Evolutionary conservation across 257 asterid genomes (phyloP).

Genomic region (Ilex asprella): DNA sequence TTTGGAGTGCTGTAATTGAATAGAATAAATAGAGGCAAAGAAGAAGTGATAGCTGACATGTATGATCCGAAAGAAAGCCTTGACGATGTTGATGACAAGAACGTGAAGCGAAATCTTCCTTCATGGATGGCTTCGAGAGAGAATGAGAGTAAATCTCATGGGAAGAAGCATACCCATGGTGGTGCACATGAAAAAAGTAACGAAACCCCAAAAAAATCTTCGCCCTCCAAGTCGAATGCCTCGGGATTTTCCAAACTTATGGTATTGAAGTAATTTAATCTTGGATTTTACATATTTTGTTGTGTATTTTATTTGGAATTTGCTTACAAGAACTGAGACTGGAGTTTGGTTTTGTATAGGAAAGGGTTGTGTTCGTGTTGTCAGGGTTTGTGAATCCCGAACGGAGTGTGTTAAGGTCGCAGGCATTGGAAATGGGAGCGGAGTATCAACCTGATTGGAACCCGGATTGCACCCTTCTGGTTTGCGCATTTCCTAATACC

Average conservation of each 20-base stretch:
- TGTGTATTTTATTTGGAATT: neutral
- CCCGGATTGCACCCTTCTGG: slow-evolving; percentile 67
- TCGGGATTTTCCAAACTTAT: slow-evolving; percentile 50
- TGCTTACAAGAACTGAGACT: neutral
- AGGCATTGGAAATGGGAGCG: slow-evolving; percentile 94
- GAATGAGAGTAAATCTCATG: slow-evolving; percentile 15
- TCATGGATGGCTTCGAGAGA: slow-evolving; percentile 82
- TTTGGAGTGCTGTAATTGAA: neutral
- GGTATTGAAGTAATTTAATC: slow-evolving; percentile 29
- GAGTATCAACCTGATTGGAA: slow-evolving; percentile 89
- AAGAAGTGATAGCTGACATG: slow-evolving; percentile 19
- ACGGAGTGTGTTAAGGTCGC: slow-evolving; percentile 66
- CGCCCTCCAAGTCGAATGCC: slow-evolving; percentile 24
- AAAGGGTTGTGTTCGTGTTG: slow-evolving; percentile 74
- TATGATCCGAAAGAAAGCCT: slow-evolving; percentile 23
- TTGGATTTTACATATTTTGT: neutral
- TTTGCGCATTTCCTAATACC: slow-evolving; percentile 80
- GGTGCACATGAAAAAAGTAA: slow-evolving; percentile 4
- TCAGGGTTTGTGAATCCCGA: slow-evolving; percentile 98
- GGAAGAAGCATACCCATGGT: neutral
- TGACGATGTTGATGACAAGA: slow-evolving; percentile 4
- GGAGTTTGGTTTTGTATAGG: slow-evolving; percentile 32
- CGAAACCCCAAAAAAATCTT: slow-evolving; percentile 8
- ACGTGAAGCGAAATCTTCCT: slow-evolving; percentile 67
- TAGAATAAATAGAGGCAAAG: neutral